phyloP scores from a whole-genome alignment of 2,329 filamentous ascomycete species.

The Tricladium varicosporioides region DNA sequence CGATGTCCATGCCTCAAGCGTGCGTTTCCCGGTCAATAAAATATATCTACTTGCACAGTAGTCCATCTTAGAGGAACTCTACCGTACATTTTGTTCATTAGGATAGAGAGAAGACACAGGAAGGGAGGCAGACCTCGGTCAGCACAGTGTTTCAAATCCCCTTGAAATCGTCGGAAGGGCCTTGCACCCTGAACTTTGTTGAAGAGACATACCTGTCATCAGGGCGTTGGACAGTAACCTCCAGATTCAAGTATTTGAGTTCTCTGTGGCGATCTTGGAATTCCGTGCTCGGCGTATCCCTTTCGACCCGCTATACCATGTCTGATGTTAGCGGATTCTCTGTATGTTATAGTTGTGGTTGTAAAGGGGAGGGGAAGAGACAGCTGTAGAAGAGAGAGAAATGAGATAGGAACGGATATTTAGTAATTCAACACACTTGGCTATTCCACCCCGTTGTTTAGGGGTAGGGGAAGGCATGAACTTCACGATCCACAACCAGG shows the following conservation, averaged over 20 bases:
- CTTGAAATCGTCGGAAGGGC: slow-evolving; percentile 10
- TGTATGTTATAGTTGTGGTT: neutral
- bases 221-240: no score
- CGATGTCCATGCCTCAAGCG: slow-evolving; percentile 5
- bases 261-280: slow-evolving; percentile 2
- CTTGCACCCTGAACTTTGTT: slow-evolving; percentile 5
- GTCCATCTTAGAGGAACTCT: slow-evolving; percentile 5
- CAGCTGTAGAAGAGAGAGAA: neutral
- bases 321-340: neutral
- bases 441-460: slow-evolving; percentile 6
- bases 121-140: neutral
- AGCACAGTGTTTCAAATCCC: slow-evolving; percentile 10
- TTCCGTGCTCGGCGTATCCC: neutral
- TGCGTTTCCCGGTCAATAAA: slow-evolving; percentile 13
- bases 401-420: neutral
- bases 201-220: slow-evolving; percentile 11
- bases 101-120: neutral
- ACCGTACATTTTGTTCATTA: neutral
- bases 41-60: slow-evolving; percentile 12
- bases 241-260: neutral
- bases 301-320: neutral
- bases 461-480: slow-evolving; percentile 6
- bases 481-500: slow-evolving; percentile 12
- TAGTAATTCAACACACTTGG: neutral
- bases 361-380: neutral